Percentiles rank a stretch among this genome's conserved stretches.
These are phyloP conservation scores for Prunus yedoensis DNA, from an alignment of 331 rosid species.

Conservation along the genomic window DNA sequence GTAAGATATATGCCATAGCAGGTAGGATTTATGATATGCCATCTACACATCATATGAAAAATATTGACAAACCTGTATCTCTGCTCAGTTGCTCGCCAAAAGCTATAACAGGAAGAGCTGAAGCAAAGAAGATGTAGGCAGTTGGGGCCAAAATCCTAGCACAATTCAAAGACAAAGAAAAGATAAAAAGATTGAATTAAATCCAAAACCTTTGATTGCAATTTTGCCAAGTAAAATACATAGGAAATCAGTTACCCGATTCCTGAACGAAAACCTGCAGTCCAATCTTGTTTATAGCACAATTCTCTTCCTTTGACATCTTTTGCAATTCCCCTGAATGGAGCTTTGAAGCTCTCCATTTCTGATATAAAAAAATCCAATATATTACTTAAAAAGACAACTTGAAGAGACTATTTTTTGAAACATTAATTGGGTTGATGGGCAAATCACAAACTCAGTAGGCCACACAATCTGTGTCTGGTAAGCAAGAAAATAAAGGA, in stretches of 20 bases:
- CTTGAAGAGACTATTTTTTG: neutral
- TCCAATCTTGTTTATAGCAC: constrained; percentile 78
- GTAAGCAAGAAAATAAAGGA: neutral
- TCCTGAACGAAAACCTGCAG: constrained; percentile 58
- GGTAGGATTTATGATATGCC: neutral
- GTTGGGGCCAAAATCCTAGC: constrained; percentile 84
- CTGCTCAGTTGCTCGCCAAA: constrained; percentile 78
- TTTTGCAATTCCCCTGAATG: constrained; percentile 55
- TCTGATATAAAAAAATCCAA: neutral
- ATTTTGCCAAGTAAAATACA: neutral
- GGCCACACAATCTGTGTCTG: neutral
- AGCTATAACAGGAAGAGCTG: constrained; percentile 92
- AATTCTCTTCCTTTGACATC: constrained; percentile 64
- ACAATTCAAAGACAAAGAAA: neutral
- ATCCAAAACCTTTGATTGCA: neutral
- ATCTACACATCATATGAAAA: neutral
- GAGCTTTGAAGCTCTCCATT: constrained; percentile 58
- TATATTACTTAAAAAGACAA: neutral
- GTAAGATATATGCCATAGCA: neutral
- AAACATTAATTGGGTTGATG: neutral
- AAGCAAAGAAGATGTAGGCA: constrained; percentile 79
- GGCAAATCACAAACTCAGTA: neutral
- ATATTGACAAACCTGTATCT: constrained; percentile 62
- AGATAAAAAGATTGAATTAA: neutral
- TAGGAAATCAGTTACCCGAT: constrained; percentile 44